Conservation (phyloP, 768 basidiomycete species). For the Phlebiopsis flavidoalba region DNA sequence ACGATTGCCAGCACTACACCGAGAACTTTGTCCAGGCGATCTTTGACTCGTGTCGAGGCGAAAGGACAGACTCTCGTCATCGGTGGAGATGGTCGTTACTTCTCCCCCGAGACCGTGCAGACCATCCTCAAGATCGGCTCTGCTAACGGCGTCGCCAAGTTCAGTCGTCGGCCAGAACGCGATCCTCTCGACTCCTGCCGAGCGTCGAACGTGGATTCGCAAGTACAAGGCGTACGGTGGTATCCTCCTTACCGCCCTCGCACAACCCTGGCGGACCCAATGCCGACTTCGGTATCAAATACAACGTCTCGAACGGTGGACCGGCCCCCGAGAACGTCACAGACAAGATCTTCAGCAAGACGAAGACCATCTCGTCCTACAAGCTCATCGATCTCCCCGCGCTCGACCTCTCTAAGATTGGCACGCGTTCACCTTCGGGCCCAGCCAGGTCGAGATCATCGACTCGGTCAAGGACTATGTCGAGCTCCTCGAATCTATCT, state of each 20-base stretch:
- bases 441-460: constrained; percentile 82
- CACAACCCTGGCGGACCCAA: constrained; percentile 99
- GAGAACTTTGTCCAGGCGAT: constrained; percentile 98
- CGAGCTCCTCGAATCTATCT: constrained; percentile 77
- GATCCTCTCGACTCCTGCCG: constrained; percentile 95
- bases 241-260: constrained; percentile 91
- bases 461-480: constrained; percentile 92
- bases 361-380: constrained; percentile 82
- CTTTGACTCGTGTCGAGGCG: constrained; percentile 81
- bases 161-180: constrained; percentile 89
- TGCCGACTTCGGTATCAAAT: constrained; percentile 99
- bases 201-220: constrained; percentile 93
- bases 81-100: constrained; percentile 96
- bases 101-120: constrained; percentile 80
- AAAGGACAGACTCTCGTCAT: constrained; percentile 84
- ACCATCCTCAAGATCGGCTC: constrained; percentile 92
- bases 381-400: constrained; percentile 74
- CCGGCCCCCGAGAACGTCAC: constrained; percentile 96
- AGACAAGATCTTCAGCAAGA: constrained; percentile 90
- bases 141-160: constrained; percentile 86
- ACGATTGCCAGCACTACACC: constrained; percentile 76
- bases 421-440: constrained; percentile 77
- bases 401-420: constrained; percentile 79
- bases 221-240: constrained; percentile 96
- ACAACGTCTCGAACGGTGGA: constrained; percentile 96